A percentile compares a stretch with the other conserved stretches of the same genome.
These are phyloP conservation scores for Lachnellula suecica DNA, from an alignment of 2,329 filamentous ascomycete species.

Conservation along the genomic window DNA sequence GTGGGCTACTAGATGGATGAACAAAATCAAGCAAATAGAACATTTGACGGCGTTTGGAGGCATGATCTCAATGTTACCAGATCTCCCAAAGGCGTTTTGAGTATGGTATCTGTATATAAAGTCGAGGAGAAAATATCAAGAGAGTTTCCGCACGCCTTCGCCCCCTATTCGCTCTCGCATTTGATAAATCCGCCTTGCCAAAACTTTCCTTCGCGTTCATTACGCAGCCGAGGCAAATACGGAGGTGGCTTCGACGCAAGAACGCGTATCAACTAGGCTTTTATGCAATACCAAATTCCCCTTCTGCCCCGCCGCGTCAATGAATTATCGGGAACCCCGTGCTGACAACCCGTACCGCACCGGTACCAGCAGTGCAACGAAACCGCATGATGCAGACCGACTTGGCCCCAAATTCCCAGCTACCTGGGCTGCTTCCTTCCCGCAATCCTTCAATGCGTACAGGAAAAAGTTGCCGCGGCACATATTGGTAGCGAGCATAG, in stretches of 20 bases:
- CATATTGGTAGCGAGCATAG: too few relatives aligned
- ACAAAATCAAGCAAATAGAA: slow-evolving; percentile 14
- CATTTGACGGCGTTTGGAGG: slow-evolving; percentile 17
- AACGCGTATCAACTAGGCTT: background rate
- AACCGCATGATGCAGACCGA: background rate
- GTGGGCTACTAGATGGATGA: slow-evolving; percentile 72
- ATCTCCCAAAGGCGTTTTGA: slow-evolving; percentile 14
- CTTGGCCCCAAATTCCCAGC: background rate
- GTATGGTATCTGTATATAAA: slow-evolving; percentile 13
- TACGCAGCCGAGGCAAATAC: background rate
- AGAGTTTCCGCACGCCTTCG: background rate
- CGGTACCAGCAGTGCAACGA: background rate
- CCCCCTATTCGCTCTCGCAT: too few relatives aligned
- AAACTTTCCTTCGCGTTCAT: background rate
- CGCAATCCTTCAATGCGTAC: background rate
- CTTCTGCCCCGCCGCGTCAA: background rate
- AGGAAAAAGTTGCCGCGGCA: too few relatives aligned
- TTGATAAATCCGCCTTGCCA: too few relatives aligned
- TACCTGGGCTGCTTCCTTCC: background rate
- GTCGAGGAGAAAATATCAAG: background rate
- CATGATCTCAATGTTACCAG: slow-evolving; percentile 16
- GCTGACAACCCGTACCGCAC: background rate
- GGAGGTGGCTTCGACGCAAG: background rate
- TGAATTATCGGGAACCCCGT: background rate
- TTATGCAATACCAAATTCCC: background rate